Conservation (phyloP, 106 monocot genomes). For the Chionographis japonica region DNA sequence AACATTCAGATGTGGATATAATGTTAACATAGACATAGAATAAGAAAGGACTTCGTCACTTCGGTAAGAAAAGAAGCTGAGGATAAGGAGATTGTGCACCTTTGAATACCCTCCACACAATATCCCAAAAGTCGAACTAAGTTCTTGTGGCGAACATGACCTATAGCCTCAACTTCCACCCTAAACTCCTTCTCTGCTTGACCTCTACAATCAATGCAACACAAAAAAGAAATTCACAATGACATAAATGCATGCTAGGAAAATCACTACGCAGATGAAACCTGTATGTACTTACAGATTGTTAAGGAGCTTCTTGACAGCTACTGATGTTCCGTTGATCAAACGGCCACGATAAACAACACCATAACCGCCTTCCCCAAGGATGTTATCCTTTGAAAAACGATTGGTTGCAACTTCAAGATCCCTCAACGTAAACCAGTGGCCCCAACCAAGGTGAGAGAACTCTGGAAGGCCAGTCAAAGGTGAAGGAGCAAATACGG, state of each 20-base stretch:
- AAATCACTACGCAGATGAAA: background rate
- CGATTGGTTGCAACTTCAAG: constrained; percentile 36
- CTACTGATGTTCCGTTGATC: constrained; percentile 36
- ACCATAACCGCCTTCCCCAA: constrained; percentile 55
- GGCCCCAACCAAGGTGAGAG: constrained; percentile 50
- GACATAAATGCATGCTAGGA: background rate
- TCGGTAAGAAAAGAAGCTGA: background rate
- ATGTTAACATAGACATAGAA: background rate
- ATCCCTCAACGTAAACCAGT: constrained; percentile 50
- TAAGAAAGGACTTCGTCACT: background rate
- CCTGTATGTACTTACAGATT: constrained; percentile 35
- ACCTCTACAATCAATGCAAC: constrained; percentile 16
- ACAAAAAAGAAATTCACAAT: background rate
- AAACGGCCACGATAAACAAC: constrained; percentile 35
- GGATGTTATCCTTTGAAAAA: constrained; percentile 42
- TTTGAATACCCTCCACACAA: constrained; percentile 54
- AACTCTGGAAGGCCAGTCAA: constrained; percentile 31
- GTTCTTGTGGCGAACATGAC: constrained; percentile 55
- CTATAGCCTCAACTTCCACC: constrained; percentile 59
- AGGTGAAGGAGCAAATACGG: constrained; percentile 19
- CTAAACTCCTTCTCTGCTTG: constrained; percentile 58
- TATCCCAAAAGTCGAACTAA: constrained; percentile 50
- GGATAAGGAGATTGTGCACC: constrained; percentile 11
- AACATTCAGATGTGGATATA: background rate
- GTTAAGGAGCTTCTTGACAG: constrained; percentile 53